Conservation (phyloP, 177 flowering plant genomes). For the Telopea speciosissima region DNA sequence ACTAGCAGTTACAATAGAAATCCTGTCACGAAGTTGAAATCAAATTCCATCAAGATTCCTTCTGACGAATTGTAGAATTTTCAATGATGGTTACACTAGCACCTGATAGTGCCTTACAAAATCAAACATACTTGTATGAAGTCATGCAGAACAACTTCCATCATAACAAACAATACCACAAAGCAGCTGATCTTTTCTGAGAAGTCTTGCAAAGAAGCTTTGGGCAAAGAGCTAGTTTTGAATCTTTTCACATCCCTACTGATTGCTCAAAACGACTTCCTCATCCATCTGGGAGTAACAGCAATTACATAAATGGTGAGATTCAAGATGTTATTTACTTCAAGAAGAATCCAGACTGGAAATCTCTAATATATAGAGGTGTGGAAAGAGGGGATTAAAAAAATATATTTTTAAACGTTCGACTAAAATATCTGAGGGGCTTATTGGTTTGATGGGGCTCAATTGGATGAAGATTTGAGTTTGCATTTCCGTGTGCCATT, state of each 20-base stretch:
- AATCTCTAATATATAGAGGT: too few relatives aligned
- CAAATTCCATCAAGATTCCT: background rate
- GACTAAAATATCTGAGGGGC: too few relatives aligned
- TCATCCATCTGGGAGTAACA: constrained; percentile 37
- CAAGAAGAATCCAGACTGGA: background rate
- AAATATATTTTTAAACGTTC: too few relatives aligned
- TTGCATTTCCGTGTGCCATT: too few relatives aligned
- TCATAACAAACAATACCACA: background rate
- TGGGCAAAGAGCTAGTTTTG: background rate
- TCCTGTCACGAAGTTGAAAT: background rate
- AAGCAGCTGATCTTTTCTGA: background rate
- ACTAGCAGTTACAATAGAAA: background rate
- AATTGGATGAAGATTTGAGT: too few relatives aligned
- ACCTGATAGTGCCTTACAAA: background rate
- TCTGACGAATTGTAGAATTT: background rate
- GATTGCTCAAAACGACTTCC: constrained; percentile 28
- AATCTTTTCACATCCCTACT: constrained; percentile 2
- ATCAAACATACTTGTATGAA: background rate
- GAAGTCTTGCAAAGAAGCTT: background rate
- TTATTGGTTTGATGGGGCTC: too few relatives aligned
- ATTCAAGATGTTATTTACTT: background rate
- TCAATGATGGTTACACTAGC: background rate
- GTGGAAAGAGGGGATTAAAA: too few relatives aligned
- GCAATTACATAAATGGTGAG: constrained; percentile 3
- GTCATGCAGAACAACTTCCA: background rate